Evolutionary conservation across 768 basidiomycete species (phyloP), one percentile per base, ranked within the genome.

Genomic region (Termitomyces sp.): DNA sequence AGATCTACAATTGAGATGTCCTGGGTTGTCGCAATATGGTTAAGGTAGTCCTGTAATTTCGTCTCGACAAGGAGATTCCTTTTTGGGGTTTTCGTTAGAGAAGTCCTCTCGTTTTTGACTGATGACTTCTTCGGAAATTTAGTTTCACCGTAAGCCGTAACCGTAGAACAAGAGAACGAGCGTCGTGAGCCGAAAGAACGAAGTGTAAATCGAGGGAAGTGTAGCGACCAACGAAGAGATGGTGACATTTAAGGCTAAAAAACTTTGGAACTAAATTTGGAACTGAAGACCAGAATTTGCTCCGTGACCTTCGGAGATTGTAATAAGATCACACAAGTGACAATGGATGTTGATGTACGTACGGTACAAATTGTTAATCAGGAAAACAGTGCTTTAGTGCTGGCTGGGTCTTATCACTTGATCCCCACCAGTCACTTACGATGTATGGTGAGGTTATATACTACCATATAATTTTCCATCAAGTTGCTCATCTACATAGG

Each of bases 1-100:
- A 90, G 68, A 57, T 92, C 90, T 41, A 71, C 74, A 27, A 89
- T 70, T 3, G 80, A 80, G 7, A 87, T 76, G 27, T 77, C 70
- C 29, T 74, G 65, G 26, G 77, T 76, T 31, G 75, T 71, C 43
- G 74, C 73, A 44, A 88, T 73, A 29, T 77, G 72, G n/a, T 82
- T 72, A 16, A 91, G 79, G 64, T 82, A 84, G 36, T 75, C 71
- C 55, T 84, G 79, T 5, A 87, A 71, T 59, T 76, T 79, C 41
- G 74, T 80, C 27, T 77, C 68, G 37, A 74, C 74, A 27, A 79
- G 64, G 14, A 74, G 60, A 62, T 70, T 73, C 56, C 64, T 59
- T 29, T 24, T 44, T 27, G 44, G n/a, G 48, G 42, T 20, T 42
- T 41, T 37, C 37, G 24, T 24, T 53, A 0, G 13, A 46, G 32